Base-by-base conservation (phyloP, 495 filamentous ascomycete genomes). In the Diplogelasinospora grovesii region DNA sequence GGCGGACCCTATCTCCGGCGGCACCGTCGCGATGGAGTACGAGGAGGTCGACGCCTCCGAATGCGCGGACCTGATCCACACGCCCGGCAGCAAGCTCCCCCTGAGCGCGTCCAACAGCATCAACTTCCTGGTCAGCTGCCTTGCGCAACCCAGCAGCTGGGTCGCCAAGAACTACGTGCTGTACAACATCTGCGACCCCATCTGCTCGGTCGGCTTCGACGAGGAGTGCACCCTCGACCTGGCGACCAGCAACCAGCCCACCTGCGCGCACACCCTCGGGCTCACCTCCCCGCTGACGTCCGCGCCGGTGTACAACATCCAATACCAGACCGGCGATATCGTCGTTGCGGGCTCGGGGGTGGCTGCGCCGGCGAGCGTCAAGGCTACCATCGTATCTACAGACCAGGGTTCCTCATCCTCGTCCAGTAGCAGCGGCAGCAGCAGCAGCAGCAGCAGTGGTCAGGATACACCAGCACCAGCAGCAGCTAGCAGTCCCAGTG, bases 101-200 rank as follows among this genome's bases (percentile, higher is more conserved):
- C 56, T 70, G 15, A 59, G 54, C 33, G 67, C 57, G 4, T 42
- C 64, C 10, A 70, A 68, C 49, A 63, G 61, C 46, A 68, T 70
- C 48, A 65, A 66, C 33, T 70, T 52, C 23, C 29, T 70, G 5
- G 42, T 51, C 8, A 57, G 49, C 34, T 70, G 65, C 40, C 56
- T 66, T 9, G 43, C 26, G 21, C 53, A 56, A 32, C 56, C 54
- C 5, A 50, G 37, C 19, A 64, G 54, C 42, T 68, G 46, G 50
- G 63, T 65, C 1, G 59, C 51, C 1, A 33, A 48, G 29, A 59
- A 66, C 40, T 57, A 60, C 33, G 44, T 49, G 13, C 52, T 66
- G 1, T 61, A 56, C 46, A 68, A 65, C 34, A 61, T 66, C 30
- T 44, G 54, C 22, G 61, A 65, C 41, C 33, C 61, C 5, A 46